These are phyloP conservation scores for Circinella umbellata DNA, from an alignment of 371 early-diverging fungal species.

Conservation along the genomic window DNA sequence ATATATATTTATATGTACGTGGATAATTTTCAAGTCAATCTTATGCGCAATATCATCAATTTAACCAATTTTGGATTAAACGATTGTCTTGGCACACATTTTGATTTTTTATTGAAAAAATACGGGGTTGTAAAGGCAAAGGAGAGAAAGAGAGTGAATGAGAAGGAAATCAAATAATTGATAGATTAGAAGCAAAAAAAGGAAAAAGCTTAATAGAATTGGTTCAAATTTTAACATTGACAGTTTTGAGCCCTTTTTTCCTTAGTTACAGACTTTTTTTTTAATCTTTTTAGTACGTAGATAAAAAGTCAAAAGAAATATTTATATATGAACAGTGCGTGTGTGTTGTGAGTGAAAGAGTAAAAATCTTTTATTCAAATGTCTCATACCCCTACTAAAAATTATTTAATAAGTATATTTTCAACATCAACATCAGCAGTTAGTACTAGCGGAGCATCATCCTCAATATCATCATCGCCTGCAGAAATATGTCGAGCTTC, in stretches of 20 bases:
- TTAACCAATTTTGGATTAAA: slow-evolving; percentile 14
- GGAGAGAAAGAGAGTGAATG: too few relatives aligned
- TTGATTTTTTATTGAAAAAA: neutral
- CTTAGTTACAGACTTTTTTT: neutral
- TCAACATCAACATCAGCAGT: too few relatives aligned
- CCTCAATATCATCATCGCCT: too few relatives aligned
- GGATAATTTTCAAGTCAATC: slow-evolving; percentile 18
- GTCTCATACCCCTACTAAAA: slow-evolving; percentile 13
- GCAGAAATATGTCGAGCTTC: slow-evolving; percentile 23
- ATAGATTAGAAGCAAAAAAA: too few relatives aligned
- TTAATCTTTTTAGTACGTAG: too few relatives aligned
- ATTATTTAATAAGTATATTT: neutral
- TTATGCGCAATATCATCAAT: slow-evolving; percentile 13
- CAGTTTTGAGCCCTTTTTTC: neutral
- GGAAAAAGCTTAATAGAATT: slow-evolving; percentile 17
- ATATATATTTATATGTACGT: neutral
- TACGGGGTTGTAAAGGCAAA: neutral
- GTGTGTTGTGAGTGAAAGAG: too few relatives aligned
- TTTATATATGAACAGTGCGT: too few relatives aligned
- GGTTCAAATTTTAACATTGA: neutral
- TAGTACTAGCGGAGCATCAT: neutral
- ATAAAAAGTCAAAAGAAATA: too few relatives aligned
- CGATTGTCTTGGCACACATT: neutral
- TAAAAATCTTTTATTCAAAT: neutral
- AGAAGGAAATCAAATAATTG: too few relatives aligned